These are phyloP conservation scores for Aureobasidium vineae DNA, from an alignment of 2,329 filamentous ascomycete genomes.

Conservation along the genomic window DNA sequence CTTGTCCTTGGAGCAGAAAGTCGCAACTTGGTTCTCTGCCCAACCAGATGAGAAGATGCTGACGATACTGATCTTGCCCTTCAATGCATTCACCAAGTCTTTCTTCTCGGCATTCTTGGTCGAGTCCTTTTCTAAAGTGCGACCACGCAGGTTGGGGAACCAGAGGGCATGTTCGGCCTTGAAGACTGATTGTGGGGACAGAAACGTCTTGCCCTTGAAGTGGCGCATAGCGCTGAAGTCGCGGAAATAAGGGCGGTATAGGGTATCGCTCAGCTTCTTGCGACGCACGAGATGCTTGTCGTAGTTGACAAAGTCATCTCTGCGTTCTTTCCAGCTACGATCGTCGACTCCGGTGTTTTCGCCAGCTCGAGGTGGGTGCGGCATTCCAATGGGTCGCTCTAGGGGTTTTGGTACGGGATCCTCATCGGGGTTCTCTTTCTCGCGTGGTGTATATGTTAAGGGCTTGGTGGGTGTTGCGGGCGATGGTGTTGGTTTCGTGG, in stretches of 20 bases:
- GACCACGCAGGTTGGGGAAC: slow-evolving; percentile 88
- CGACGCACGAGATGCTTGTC: slow-evolving; percentile 78
- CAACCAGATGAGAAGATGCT: slow-evolving; percentile 78
- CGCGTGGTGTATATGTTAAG: slow-evolving; percentile 29
- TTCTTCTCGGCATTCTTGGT: slow-evolving; percentile 61
- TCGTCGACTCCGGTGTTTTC: slow-evolving; percentile 78
- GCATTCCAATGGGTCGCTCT: slow-evolving; percentile 77
- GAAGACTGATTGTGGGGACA: slow-evolving; percentile 82
- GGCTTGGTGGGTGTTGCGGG: slow-evolving; percentile 29
- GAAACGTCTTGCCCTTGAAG: slow-evolving; percentile 84
- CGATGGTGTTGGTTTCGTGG: slow-evolving; percentile 25
- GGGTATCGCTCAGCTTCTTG: slow-evolving; percentile 70
- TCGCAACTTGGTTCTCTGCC: slow-evolving; percentile 76
- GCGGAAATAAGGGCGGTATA: slow-evolving; percentile 88
- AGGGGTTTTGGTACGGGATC: slow-evolving; percentile 56
- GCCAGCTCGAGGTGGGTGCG: slow-evolving; percentile 67
- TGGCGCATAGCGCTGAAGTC: slow-evolving; percentile 89
- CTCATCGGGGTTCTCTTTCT: slow-evolving; percentile 35
- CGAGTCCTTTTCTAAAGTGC: slow-evolving; percentile 69
- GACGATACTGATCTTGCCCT: slow-evolving; percentile 73
- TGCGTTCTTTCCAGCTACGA: slow-evolving; percentile 65
- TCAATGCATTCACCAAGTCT: slow-evolving; percentile 73
- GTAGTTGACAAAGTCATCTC: slow-evolving; percentile 79
- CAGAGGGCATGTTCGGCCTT: slow-evolving; percentile 77
- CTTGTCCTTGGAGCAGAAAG: slow-evolving; percentile 63